Evolutionary conservation across 176 grass and related monocot genomes (phyloP), one percentile per base, ranked within the genome.

Genomic region (Aechmea fasciata): DNA sequence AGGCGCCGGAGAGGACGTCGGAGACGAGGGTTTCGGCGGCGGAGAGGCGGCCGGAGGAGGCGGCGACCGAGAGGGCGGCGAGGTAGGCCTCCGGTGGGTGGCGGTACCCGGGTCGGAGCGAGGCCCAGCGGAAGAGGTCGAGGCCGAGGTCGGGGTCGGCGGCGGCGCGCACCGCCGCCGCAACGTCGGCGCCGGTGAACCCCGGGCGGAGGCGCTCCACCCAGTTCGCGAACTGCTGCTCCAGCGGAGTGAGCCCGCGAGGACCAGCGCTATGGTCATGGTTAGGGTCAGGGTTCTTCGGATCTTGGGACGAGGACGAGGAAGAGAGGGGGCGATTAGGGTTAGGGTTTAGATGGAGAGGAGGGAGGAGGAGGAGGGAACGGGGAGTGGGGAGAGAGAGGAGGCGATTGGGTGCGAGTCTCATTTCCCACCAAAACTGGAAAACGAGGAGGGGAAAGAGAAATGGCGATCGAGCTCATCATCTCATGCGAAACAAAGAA

Each of bases 61-160:
- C 74, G 70, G 86, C 88, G 28, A 79, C 80, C 67, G 66, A 41
- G 76, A 96, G 83, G 10, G 87, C 84, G 24, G 86, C 86, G 65
- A 83, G 66, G 82, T 97, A 97, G 69, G 89, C 83, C 1, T 85
- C 59, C 0, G 83, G 64, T 0, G 69, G 49, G 69, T 97, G 94
- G 69, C 82, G 84, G 62, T 90, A 97, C 52, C 89, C 76, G 12
- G 82, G 86, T 20, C 80, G 89, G 69, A 97, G 94, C 22, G 77
- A 77, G 2, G 86, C 87, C 94, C 86, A 97, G 19, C 89, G 94
- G 77, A 97, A 97, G 79, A 97, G 89, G 47, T 88, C 86, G 52
- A 90, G 86, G 14, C 89, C 89, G 12, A 97, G 81, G 73, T 92
- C 84, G 0, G 86, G 84, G 59, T 97, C 94, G 1, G n/a, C 10